Evolutionary conservation across 192 early-diverging fungal species (phyloP).

Genomic region (Endogone sp.): DNA sequence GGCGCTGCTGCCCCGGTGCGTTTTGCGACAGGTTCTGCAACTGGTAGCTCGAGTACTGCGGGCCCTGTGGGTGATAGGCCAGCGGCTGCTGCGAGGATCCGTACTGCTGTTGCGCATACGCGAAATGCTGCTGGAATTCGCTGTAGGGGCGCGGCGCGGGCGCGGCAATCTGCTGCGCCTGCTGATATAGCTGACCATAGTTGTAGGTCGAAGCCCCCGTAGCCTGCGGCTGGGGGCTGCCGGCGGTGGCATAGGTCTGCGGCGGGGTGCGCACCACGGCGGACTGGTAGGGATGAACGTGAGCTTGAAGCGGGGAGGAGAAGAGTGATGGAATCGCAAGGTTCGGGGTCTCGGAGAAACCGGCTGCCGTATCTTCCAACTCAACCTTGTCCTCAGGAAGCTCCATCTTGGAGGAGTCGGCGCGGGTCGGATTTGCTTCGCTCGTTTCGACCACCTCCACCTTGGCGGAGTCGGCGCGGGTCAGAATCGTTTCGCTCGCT

Average conservation of each 20-base stretch:
- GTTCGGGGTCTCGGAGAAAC: too few species aligned
- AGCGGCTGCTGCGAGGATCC: neutral
- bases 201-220: constrained; percentile 10
- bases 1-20: neutral
- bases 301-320: neutral
- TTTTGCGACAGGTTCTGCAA: constrained; percentile 6
- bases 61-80: neutral
- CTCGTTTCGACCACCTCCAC: too few species aligned
- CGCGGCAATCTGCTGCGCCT: constrained; percentile 14
- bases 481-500: neutral
- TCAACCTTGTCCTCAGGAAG: neutral
- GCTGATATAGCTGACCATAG: constrained; percentile 29
- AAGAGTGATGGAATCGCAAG: neutral
- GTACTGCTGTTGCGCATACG: neutral
- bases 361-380: neutral
- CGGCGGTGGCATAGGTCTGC: neutral
- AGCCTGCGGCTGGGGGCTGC: too few species aligned
- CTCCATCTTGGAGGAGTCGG: too few species aligned
- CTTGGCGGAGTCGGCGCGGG: neutral
- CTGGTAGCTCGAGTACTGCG: constrained; percentile 25
- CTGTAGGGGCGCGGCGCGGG: constrained; percentile 18
- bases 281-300: neutral
- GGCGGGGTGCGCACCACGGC: neutral
- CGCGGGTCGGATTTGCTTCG: too few species aligned
- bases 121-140: constrained; percentile 33